Conservation (phyloP, 2,329 filamentous ascomycete species). For the Hypocrella siamensis region DNA sequence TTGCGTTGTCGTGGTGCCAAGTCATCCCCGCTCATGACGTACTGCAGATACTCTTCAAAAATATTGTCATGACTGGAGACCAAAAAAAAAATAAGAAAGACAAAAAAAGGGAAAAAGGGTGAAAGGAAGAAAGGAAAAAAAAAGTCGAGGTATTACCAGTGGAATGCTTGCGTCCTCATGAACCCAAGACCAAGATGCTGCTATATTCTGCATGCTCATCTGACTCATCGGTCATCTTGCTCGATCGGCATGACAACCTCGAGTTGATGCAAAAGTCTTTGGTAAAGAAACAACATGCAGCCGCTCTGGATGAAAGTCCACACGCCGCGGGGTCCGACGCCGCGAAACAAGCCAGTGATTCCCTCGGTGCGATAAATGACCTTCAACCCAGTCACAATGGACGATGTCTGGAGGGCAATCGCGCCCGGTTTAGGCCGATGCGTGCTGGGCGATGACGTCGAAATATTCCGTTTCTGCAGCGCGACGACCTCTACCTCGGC, state of each 20-base stretch:
- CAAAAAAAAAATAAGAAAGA: too few species aligned
- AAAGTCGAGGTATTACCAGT: too few species aligned
- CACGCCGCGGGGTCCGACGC: slow-evolving; percentile 79
- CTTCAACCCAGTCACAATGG: slow-evolving; percentile 66
- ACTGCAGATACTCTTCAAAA: not conserved
- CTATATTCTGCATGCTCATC: not conserved
- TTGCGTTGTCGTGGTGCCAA: not conserved
- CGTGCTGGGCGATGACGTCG: slow-evolving; percentile 78
- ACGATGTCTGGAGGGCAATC: slow-evolving; percentile 73
- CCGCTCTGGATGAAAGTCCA: slow-evolving; percentile 98
- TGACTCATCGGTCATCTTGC: slow-evolving; percentile 9
- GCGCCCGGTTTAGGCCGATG: slow-evolving; percentile 66
- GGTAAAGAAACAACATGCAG: slow-evolving; percentile 92
- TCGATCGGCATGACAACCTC: slow-evolving; percentile 31
- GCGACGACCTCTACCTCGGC: slow-evolving; percentile 21
- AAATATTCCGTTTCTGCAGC: slow-evolving; percentile 56
- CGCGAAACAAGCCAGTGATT: slow-evolving; percentile 78
- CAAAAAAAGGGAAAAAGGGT: too few species aligned
- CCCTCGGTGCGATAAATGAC: slow-evolving; percentile 89
- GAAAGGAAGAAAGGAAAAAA: too few species aligned
- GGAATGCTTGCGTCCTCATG: too few species aligned
- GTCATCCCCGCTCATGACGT: not conserved
- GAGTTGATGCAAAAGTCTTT: slow-evolving; percentile 67
- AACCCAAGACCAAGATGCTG: not conserved
- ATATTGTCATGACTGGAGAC: too few species aligned